phyloP scores from a whole-genome alignment of 306 rosid species.

The Gleditsia sinensis region DNA sequence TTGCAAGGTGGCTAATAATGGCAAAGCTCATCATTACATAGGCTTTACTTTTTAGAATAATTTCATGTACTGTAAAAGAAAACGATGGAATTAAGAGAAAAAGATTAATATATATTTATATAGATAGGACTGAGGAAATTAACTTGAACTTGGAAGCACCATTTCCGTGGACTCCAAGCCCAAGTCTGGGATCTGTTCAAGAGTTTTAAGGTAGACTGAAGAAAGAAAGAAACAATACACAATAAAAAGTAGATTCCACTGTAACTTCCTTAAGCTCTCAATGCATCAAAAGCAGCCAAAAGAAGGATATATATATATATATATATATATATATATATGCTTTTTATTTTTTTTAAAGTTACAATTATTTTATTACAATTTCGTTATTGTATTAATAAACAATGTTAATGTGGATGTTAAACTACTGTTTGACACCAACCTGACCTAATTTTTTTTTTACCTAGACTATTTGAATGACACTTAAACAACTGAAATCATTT shows the following conservation, averaged over 20 bases:
- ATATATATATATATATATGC: too few relatives aligned
- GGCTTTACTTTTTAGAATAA: constrained; percentile 35
- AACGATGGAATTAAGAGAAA: constrained; percentile 23
- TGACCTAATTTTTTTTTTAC: too few relatives aligned
- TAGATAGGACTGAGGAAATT: background rate
- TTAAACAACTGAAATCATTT: too few relatives aligned
- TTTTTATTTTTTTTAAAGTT: too few relatives aligned
- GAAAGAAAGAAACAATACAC: background rate
- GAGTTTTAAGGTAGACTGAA: constrained; percentile 26
- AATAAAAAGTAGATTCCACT: constrained; percentile 28
- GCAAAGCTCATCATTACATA: constrained; percentile 40
- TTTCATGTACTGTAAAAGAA: constrained; percentile 12
- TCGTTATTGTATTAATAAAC: too few relatives aligned
- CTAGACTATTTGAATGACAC: too few relatives aligned
- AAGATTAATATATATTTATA: background rate
- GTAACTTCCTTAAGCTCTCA: constrained; percentile 31
- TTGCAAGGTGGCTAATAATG: constrained; percentile 37
- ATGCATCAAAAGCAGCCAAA: constrained; percentile 39
- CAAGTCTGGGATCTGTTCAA: too few relatives aligned
- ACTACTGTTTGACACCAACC: too few relatives aligned
- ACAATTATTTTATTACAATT: too few relatives aligned
- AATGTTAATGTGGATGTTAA: too few relatives aligned
- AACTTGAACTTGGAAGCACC: constrained; percentile 32
- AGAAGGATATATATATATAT: too few relatives aligned
- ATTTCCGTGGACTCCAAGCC: too few relatives aligned